Evolutionary conservation across 1,139 yeast species (phyloP), one percentile per base, ranked within the genome.

Genomic region (Magnusiomyces magnusii): DNA sequence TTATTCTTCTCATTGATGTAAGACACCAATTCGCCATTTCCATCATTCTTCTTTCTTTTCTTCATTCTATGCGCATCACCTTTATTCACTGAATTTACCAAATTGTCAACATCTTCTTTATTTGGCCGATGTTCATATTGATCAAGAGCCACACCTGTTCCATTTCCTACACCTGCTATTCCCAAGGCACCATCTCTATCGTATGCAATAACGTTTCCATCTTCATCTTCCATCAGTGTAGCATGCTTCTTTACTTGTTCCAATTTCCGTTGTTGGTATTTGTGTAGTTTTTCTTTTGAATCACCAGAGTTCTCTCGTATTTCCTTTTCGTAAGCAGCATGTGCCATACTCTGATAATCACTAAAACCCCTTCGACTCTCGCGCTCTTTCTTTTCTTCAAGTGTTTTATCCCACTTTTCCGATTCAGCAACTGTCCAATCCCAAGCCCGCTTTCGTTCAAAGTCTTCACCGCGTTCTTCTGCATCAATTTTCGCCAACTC

Each of bases 1-100:
- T 80, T 81, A 76, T 90, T 90, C 71, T 85, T 86, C 61, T 86
- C 92, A 69, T 87, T 89, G 68, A 90, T 73, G 55, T 72, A 74
- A 19, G 70, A 69, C 50, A 73, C 72, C 7, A 76, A 79, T 13
- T 71, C 77, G 2, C 73, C 77, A n/a, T 52, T 55, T 15, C 74
- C 77, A 21, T 67, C 75, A 3, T 67, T 66, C 44, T 68, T 68
- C 57, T 68, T 73, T 50, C 78, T 73, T 58, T 76, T 72, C 66
- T 73, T 72, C 69, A 70, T 67, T 41, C 74, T 65, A 58, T 68
- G 70, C 5, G 66, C 70, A 54, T 76, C 78, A 54, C 76, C 75
- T 49, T 75, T 75, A 44, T 73, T 71, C 47, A 83, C 64, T 7
- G 69, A 67, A 2, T 68, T 67, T 2, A 80, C 80, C 51, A 84